phyloP scores from a whole-genome alignment of 306 rosid genomes.

The Corylus heterophylla region DNA sequence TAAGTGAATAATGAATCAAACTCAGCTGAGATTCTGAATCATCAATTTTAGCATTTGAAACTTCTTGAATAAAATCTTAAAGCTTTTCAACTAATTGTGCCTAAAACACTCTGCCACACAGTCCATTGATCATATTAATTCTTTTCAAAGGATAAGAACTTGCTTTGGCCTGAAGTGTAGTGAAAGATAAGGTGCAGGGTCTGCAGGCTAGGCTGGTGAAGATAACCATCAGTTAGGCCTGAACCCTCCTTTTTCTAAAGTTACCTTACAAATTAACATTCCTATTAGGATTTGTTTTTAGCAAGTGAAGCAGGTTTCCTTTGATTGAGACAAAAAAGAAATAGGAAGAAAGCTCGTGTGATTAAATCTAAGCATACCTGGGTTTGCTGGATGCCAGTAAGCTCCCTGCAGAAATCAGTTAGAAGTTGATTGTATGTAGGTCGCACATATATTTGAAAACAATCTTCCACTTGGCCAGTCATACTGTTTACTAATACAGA shows the following conservation, averaged over 20 bases:
- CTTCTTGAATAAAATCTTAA: no score
- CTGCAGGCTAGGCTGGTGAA: background rate
- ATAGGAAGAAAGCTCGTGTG: background rate
- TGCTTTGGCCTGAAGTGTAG: background rate
- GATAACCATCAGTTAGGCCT: background rate
- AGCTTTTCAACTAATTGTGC: no score
- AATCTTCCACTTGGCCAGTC: conserved; percentile 29
- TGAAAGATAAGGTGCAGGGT: background rate
- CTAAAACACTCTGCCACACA: background rate
- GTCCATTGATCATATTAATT: background rate
- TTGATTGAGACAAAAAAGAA: conserved; percentile 1
- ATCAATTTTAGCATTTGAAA: no score
- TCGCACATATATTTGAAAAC: conserved; percentile 34
- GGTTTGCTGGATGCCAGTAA: conserved; percentile 32
- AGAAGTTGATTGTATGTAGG: conserved; percentile 27
- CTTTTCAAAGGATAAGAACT: background rate
- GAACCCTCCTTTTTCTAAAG: background rate
- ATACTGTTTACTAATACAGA: conserved; percentile 30
- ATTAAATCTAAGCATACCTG: conserved; percentile 18
- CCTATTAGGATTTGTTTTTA: background rate
- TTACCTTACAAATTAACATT: background rate
- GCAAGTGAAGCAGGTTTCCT: background rate
- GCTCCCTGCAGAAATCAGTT: conserved; percentile 33
- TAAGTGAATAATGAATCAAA: no score
- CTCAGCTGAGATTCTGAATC: no score